Percentiles rank a stretch among this genome's conserved stretches.
Conservation (phyloP, 2,329 filamentous ascomycete species). For the Arthrobotrys pseudoclavata region DNA sequence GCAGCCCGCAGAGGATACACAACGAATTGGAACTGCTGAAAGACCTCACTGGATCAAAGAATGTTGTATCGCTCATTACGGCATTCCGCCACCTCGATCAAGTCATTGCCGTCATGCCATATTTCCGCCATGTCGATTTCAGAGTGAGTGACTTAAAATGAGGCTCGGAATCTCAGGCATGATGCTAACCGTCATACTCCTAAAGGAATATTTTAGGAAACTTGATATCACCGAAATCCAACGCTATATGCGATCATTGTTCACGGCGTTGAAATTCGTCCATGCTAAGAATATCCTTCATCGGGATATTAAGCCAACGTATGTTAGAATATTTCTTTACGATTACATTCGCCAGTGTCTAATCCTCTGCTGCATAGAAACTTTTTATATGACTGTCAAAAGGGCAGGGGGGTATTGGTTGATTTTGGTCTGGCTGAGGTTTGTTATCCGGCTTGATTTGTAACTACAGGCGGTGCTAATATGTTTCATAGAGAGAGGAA, state of each 20-base stretch:
- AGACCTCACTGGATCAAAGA: slow-evolving; percentile 83
- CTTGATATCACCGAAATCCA: slow-evolving; percentile 89
- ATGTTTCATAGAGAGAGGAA: slow-evolving; percentile 33
- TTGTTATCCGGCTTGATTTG: slow-evolving; percentile 26
- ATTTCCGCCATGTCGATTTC: slow-evolving; percentile 96
- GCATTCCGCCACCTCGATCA: slow-evolving; percentile 96
- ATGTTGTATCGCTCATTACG: slow-evolving; percentile 94
- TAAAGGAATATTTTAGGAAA: slow-evolving; percentile 84
- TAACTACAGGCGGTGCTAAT: slow-evolving; percentile 3
- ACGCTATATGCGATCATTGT: slow-evolving; percentile 88
- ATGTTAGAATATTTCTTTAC: slow-evolving; percentile 60
- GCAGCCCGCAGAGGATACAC: slow-evolving; percentile 89
- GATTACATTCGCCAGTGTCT: background rate
- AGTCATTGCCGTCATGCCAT: slow-evolving; percentile 92
- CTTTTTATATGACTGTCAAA: slow-evolving; percentile 88
- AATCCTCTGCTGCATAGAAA: slow-evolving; percentile 70
- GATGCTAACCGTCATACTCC: background rate
- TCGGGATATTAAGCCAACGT: slow-evolving; percentile 94
- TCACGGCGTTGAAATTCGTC: slow-evolving; percentile 85
- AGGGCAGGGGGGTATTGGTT: slow-evolving; percentile 89
- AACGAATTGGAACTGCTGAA: slow-evolving; percentile 96
- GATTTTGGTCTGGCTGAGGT: slow-evolving; percentile 96
- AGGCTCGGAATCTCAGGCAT: background rate
- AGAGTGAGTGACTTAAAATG: slow-evolving; percentile 67
- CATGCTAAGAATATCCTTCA: slow-evolving; percentile 89